phyloP scores from a whole-genome alignment of 257 asterid species.

The Parsonsia alboflavescens region DNA sequence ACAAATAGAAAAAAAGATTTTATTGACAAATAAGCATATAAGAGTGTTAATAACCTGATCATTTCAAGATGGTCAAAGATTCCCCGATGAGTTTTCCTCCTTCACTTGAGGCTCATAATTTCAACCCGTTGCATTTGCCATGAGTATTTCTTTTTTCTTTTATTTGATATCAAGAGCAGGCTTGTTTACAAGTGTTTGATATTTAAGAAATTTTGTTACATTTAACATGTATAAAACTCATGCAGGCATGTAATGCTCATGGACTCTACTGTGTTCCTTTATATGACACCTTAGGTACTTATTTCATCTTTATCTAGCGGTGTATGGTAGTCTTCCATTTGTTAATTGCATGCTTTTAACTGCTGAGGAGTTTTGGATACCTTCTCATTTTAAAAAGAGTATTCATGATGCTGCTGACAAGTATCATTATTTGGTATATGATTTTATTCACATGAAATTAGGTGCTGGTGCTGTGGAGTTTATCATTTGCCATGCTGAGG shows the following conservation, averaged over 20 bases:
- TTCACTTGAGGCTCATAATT: neutral
- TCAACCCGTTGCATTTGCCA: neutral
- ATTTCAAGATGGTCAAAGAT: neutral
- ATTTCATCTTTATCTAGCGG: neutral
- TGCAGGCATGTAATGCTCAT: conserved; percentile 99
- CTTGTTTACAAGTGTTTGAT: conserved; percentile 1
- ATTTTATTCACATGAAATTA: conserved; percentile 31
- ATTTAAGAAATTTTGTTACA: neutral
- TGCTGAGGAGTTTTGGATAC: neutral
- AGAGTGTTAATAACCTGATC: neutral
- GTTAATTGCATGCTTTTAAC: neutral
- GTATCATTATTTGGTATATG: conserved; percentile 12
- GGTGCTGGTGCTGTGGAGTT: conserved; percentile 97
- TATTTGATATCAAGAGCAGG: too few relatives aligned
- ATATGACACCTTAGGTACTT: conserved; percentile 89
- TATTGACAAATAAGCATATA: neutral
- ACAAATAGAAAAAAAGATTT: neutral
- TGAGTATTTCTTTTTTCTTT: neutral
- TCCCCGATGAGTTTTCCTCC: neutral
- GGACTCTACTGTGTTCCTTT: conserved; percentile 87
- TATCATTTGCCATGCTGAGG: conserved; percentile 93
- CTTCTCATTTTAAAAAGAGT: conserved; percentile 4
- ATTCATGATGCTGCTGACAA: neutral
- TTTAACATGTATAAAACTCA: conserved; percentile 21
- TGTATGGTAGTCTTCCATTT: neutral